Evolutionary conservation across 306 rosid genomes (phyloP), one percentile per base, ranked within the genome.

Genomic region (Dalbergia oliveri): DNA sequence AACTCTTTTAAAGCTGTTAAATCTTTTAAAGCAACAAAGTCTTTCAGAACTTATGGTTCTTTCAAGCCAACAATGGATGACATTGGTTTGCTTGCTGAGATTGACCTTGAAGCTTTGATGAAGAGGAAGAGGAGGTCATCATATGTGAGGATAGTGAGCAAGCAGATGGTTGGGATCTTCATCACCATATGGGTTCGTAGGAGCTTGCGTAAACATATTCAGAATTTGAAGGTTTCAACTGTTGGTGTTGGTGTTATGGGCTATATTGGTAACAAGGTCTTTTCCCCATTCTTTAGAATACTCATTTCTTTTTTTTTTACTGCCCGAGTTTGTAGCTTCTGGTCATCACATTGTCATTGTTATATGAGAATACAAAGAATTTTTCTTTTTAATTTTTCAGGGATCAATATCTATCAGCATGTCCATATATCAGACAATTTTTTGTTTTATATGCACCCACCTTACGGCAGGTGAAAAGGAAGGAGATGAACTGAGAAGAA

Each of bases 181-280:
- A 83, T 94, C 68, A 87, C 97, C 35, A 31, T 94, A 13, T 94
- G 98, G 98, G 97, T 90, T 54, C 97, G 98, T 37, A 86, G 93
- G 80, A 84, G 90, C 80, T 86, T 94, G 89, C 91, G 97, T 8
- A 91, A 90, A 74, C 97, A 94, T 83, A 94, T 94, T 84, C 97
- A 90, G 81, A 94, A 92, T 56, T 64, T 91, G 39, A 92, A 94
- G 82, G 97, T 94, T 57, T 94, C 98, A 68, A 92, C 89, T 66
- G 97, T 92, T 73, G 98, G 98, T 72, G 98, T 94, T 86, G 98
- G 98, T 66, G 94, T 94, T 58, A 92, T 94, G 98, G 98, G 98
- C 77, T 94, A 91, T 76, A 94, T 92, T 78, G 98, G 98, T 41
- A 94, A 94, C 95, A 94, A 94, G 98, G 98, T 92, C 62, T 31